Evolutionary conservation across 2,329 filamentous ascomycete genomes (phyloP), one percentile per base, ranked within the genome.

Genomic region (Teratosphaeria epicoccoides): DNA sequence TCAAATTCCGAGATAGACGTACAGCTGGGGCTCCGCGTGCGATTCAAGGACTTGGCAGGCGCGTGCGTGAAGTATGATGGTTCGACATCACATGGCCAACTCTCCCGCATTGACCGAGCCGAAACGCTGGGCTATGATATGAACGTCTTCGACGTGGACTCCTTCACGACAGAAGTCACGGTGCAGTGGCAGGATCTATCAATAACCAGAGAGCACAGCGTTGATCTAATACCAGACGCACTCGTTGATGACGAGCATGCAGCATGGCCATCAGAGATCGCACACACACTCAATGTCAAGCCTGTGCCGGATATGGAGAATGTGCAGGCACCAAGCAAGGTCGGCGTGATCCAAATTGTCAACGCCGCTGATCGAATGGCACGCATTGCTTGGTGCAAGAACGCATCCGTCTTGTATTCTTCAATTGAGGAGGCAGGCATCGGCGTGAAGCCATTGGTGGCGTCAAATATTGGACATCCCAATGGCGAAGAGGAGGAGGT

Each of bases 171-270:
- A 2, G 65, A 68, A n/a, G 74, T 75, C 11, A 74, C 68, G 1
- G 75, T 83, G 4, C 73, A 76, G 54, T 83, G 80, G 80, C 79
- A 82, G 58, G 77, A 83, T 59, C 69, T 76, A 14, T 72, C 71
- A 7, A 66, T 75, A 25, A 77, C 76, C 0, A 68, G 69, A 24
- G 71, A 79, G 40, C 49, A 63, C 11, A 72, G 73, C 43, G 71
- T 69, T 7, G 61, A 68, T 6, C 59, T 83, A 3, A 65, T 77
- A 3, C 75, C 75, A 1, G 76, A 78, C 49, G 63, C 69, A 1
- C 73, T 74, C 40, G 68, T 77, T 6, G 76, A 78, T 49, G 76
- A 81, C 46, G 73, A 79, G 50, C 77, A 81, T 51, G 70, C 72
- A 47, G 71, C 79, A 1, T 80, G 76, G 72, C 78, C 79, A 3